Percentiles rank a stretch among this genome's conserved stretches.
These are phyloP conservation scores for Paramecium bursaria DNA, from an alignment of 73 alveolate species.

Conservation along the genomic window DNA sequence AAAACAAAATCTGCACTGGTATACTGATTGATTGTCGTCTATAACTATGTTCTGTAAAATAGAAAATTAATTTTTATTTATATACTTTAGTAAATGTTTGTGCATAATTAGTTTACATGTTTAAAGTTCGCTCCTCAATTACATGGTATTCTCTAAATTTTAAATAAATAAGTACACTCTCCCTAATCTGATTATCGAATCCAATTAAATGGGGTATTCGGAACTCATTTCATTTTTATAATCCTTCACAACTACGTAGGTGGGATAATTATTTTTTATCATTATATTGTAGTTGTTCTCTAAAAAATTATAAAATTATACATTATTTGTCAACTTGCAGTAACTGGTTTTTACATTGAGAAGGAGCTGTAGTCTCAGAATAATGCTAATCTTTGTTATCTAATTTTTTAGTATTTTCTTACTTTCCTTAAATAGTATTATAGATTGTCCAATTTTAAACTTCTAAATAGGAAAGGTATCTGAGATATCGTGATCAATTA, in stretches of 20 bases:
- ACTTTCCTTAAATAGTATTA: constrained; percentile 39
- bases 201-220: constrained; percentile 31
- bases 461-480: constrained; percentile 51
- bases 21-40: background rate
- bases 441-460: constrained; percentile 14
- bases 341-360: background rate
- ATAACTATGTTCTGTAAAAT: background rate
- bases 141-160: constrained; percentile 45
- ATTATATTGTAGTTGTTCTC: constrained; percentile 30
- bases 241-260: constrained; percentile 35
- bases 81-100: background rate
- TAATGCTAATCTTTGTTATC: constrained; percentile 11
- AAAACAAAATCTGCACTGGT: constrained; percentile 47
- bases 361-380: background rate
- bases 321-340: background rate
- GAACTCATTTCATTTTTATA: constrained; percentile 12
- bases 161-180: constrained; percentile 18
- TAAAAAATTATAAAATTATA: background rate
- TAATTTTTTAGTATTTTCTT: background rate
- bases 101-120: constrained; percentile 20
- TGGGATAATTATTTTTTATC: background rate
- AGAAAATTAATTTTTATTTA: background rate
- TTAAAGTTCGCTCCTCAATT: constrained; percentile 29
- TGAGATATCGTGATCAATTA: constrained; percentile 18
- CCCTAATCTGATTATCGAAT: constrained; percentile 26